These are phyloP conservation scores for Hysterangium stoloniferum DNA, from an alignment of 768 basidiomycete species.

Conservation along the genomic window DNA sequence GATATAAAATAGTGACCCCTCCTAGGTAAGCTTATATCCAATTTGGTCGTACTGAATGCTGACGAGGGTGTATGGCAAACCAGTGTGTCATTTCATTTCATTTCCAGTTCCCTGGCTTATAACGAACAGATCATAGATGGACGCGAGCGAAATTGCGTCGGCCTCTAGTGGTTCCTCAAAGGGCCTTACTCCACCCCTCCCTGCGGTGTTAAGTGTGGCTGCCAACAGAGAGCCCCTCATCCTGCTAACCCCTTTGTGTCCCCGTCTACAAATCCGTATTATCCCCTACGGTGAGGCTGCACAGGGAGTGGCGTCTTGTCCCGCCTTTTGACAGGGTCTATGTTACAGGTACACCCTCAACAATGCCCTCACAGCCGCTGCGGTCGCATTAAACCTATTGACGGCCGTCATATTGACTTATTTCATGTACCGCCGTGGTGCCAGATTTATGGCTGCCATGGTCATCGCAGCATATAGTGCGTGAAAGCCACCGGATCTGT, in stretches of 20 bases:
- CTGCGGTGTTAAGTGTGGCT: background rate
- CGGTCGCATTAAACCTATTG: slow-evolving; percentile 34
- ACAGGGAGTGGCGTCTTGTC: background rate
- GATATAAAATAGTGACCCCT: too few species aligned
- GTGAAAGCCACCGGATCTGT: slow-evolving; percentile 15
- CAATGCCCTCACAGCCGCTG: slow-evolving; percentile 42
- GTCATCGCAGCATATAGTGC: slow-evolving; percentile 51
- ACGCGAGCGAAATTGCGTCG: too few species aligned
- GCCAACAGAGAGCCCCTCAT: slow-evolving; percentile 3
- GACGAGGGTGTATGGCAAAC: too few species aligned
- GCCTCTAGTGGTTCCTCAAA: too few species aligned
- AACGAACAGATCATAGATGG: too few species aligned
- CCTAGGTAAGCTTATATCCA: too few species aligned
- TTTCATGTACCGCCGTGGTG: slow-evolving; percentile 36
- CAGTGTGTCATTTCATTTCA: too few species aligned
- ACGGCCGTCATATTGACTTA: slow-evolving; percentile 39
- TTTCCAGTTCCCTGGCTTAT: too few species aligned
- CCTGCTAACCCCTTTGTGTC: slow-evolving; percentile 33
- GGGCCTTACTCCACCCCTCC: too few species aligned
- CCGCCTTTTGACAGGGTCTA: background rate
- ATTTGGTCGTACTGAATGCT: too few species aligned
- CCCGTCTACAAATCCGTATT: slow-evolving; percentile 5
- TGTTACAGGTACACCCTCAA: slow-evolving; percentile 42
- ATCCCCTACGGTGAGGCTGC: slow-evolving; percentile 9
- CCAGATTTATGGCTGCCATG: slow-evolving; percentile 55